A percentile compares a stretch with the other conserved stretches of the same genome.
These are phyloP conservation scores for Fomitiporia mediterranea DNA, from an alignment of 1,284 basidiomycete genomes.

Conservation along the genomic window DNA sequence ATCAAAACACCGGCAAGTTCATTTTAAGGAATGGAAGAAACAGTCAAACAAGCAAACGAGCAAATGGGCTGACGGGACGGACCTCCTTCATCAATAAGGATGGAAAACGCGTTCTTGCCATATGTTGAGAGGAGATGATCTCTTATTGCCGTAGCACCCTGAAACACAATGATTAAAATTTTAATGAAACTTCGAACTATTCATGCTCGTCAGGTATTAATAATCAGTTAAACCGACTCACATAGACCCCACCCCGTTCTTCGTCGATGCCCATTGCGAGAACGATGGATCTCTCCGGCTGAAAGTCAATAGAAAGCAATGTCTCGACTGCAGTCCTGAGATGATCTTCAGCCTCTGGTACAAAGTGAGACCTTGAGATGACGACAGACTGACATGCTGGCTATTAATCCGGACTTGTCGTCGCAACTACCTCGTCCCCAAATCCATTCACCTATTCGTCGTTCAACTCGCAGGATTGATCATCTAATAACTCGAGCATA, in stretches of 20 bases:
- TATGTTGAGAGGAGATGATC: slow-evolving; percentile 44
- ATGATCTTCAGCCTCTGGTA: background rate
- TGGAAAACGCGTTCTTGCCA: slow-evolving; percentile 48
- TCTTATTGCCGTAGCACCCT: slow-evolving; percentile 48
- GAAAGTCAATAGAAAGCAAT: slow-evolving; percentile 47
- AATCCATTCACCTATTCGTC: slow-evolving; percentile 39
- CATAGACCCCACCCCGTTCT: slow-evolving; percentile 50
- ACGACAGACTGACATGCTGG: slow-evolving; percentile 40
- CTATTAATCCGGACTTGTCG: slow-evolving; percentile 59
- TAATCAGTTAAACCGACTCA: slow-evolving; percentile 25
- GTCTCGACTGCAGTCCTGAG: slow-evolving; percentile 48
- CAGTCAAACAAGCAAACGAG: background rate
- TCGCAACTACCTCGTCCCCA: slow-evolving; percentile 64
- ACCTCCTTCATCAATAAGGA: slow-evolving; percentile 53
- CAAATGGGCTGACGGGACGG: slow-evolving; percentile 21
- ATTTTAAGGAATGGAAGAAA: background rate
- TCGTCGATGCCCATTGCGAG: slow-evolving; percentile 72
- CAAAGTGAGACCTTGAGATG: background rate
- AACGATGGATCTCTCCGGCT: slow-evolving; percentile 50
- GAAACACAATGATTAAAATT: background rate
- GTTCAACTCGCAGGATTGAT: background rate
- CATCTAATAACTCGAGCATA: slow-evolving; percentile 2
- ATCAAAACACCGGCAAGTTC: slow-evolving; percentile 8
- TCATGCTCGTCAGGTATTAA: too few species aligned
- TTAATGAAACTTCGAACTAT: too few species aligned